Percentiles rank a stretch among this genome's conserved stretches.
phyloP scores from a whole-genome alignment of 2,329 filamentous ascomycete genomes.

The Curvularia verruculosa region DNA sequence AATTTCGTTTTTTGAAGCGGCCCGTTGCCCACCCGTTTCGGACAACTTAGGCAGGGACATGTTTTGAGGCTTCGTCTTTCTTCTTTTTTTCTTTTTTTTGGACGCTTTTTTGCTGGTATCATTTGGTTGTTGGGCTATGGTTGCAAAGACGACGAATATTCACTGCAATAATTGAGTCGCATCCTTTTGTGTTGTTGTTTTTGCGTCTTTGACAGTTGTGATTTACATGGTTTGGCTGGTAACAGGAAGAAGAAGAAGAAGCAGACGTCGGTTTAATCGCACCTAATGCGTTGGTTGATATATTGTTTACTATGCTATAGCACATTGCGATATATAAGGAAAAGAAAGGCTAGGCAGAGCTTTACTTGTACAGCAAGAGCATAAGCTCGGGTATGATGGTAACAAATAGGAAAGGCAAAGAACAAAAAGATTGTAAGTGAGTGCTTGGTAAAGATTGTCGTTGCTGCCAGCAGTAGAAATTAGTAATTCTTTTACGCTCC shows the following conservation, averaged over 20 bases:
- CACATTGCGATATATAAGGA: background rate
- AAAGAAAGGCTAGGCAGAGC: background rate
- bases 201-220: too few relatives aligned
- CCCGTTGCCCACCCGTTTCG: background rate
- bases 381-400: background rate
- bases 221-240: too few relatives aligned
- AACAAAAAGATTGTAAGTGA: background rate
- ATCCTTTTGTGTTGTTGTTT: too few relatives aligned
- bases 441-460: background rate
- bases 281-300: background rate
- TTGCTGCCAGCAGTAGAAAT: constrained; percentile 8
- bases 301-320: background rate
- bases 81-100: too few relatives aligned
- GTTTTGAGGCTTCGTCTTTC: background rate
- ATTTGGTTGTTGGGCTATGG: too few relatives aligned
- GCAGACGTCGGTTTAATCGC: background rate
- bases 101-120: too few relatives aligned
- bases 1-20: too few relatives aligned
- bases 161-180: too few relatives aligned
- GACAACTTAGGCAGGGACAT: background rate
- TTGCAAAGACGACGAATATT: too few relatives aligned
- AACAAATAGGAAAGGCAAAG: background rate
- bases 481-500: background rate
- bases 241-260: background rate
- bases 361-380: background rate